Conservation (phyloP, 2,329 filamentous ascomycete species). For the Colletotrichum truncatum region DNA sequence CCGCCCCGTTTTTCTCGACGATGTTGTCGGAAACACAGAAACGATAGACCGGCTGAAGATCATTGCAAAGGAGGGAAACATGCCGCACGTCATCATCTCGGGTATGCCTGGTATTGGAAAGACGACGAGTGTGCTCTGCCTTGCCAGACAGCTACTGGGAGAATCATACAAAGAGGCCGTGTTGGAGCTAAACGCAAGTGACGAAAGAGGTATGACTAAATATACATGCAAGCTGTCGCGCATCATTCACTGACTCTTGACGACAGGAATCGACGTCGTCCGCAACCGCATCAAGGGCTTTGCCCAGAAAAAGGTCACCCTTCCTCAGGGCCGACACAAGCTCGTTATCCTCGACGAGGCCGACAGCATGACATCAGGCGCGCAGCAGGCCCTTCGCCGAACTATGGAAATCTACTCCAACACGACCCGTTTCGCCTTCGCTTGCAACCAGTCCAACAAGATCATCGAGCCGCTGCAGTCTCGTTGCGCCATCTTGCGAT, state of each 20-base stretch:
- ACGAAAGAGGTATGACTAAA: constrained; percentile 82
- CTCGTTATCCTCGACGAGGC: constrained; percentile 97
- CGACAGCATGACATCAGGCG: constrained; percentile 97
- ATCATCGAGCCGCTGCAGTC: constrained; percentile 99
- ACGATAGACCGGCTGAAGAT: constrained; percentile 98
- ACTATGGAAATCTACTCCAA: constrained; percentile 99
- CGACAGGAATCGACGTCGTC: constrained; percentile 89
- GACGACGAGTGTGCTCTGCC: constrained; percentile 93
- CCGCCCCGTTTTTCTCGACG: constrained; percentile 91
- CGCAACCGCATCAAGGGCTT: constrained; percentile 98
- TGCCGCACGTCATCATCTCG: constrained; percentile 99
- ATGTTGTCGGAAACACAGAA: constrained; percentile 97
- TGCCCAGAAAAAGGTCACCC: constrained; percentile 97
- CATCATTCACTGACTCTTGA: background rate
- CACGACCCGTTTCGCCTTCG: constrained; percentile 96
- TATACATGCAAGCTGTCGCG: constrained; percentile 37
- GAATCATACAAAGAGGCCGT: constrained; percentile 98
- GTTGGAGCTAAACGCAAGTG: constrained; percentile 93
- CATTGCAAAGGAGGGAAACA: constrained; percentile 97
- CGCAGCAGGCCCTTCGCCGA: constrained; percentile 91
- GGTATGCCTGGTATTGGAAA: constrained; percentile 99
- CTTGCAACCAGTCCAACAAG: constrained; percentile 98
- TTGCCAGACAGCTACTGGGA: constrained; percentile 90
- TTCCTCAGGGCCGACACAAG: constrained; percentile 91
- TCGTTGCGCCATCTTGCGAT: constrained; percentile 93